Conservation (phyloP, 129 eudicot species). For the Flaveria bidentis region DNA sequence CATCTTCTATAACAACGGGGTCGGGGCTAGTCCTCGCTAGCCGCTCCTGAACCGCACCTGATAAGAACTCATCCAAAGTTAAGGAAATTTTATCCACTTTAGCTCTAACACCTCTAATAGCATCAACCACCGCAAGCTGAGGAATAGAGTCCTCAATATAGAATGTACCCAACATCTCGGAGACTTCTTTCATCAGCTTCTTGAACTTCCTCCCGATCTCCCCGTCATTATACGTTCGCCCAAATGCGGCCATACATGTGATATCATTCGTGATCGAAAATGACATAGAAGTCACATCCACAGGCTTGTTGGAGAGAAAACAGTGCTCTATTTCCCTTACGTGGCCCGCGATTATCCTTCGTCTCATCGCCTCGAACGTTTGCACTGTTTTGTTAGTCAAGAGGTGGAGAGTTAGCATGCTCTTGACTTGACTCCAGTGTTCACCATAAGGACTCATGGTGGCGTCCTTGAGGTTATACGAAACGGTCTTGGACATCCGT, state of each 20-base stretch:
- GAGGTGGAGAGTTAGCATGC: constrained; percentile 49
- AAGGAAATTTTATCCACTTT: constrained; percentile 34
- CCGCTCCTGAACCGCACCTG: constrained; percentile 41
- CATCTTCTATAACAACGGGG: neutral
- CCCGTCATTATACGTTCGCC: constrained; percentile 43
- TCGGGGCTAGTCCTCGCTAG: too few relatives aligned
- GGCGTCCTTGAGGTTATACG: constrained; percentile 40
- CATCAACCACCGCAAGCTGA: constrained; percentile 39
- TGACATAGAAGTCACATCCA: constrained; percentile 38
- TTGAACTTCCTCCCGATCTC: constrained; percentile 32
- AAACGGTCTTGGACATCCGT: constrained; percentile 22
- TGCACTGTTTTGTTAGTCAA: constrained; percentile 43
- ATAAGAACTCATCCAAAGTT: constrained; percentile 47
- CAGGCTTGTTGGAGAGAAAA: constrained; percentile 4
- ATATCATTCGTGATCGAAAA: constrained; percentile 29
- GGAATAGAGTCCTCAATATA: constrained; percentile 47
- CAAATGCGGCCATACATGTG: constrained; percentile 44
- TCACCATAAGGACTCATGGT: constrained; percentile 52
- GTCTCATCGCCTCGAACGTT: constrained; percentile 32
- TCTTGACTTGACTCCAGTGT: constrained; percentile 51
- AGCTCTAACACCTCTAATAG: constrained; percentile 39
- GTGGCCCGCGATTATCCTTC: constrained; percentile 26
- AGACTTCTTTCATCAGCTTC: constrained; percentile 33
- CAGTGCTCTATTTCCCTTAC: constrained; percentile 18
- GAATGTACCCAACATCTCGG: constrained; percentile 24